These are phyloP conservation scores for Auricularia heimuer DNA, from an alignment of 768 basidiomycete species.

Conservation along the genomic window DNA sequence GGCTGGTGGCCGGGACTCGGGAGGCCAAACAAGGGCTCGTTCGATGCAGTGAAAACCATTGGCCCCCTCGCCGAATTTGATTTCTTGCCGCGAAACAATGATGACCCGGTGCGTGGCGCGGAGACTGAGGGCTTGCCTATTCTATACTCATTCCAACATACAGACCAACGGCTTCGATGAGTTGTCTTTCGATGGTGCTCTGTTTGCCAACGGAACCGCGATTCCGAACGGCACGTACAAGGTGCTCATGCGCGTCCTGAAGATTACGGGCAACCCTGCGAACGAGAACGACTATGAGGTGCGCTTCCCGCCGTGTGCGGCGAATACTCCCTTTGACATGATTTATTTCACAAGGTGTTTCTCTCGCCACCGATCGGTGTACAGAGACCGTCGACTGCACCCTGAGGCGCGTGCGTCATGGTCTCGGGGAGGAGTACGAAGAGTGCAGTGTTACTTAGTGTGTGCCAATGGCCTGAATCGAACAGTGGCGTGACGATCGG, in stretches of 20 bases:
- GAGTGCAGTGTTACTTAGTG: too few relatives aligned
- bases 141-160: neutral
- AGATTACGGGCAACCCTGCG: constrained; percentile 11
- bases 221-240: constrained; percentile 26
- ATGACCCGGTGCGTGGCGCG: neutral
- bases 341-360: too few relatives aligned
- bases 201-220: constrained; percentile 19
- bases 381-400: too few relatives aligned
- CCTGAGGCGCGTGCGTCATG: too few relatives aligned
- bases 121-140: neutral
- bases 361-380: too few relatives aligned
- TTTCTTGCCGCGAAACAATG: neutral
- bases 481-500: too few relatives aligned
- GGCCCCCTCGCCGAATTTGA: neutral
- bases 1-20: neutral
- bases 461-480: too few relatives aligned
- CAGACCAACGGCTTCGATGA: neutral
- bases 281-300: constrained; percentile 12
- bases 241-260: constrained; percentile 10
- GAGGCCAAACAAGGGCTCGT: neutral
- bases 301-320: constrained; percentile 8
- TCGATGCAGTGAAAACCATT: neutral
- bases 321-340: too few relatives aligned
- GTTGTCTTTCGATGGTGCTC: neutral
- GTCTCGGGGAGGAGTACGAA: too few relatives aligned